Evolutionary conservation across 305 asterid species (phyloP), one percentile per base, ranked within the genome.

Genomic region (Striga hermonthica): DNA sequence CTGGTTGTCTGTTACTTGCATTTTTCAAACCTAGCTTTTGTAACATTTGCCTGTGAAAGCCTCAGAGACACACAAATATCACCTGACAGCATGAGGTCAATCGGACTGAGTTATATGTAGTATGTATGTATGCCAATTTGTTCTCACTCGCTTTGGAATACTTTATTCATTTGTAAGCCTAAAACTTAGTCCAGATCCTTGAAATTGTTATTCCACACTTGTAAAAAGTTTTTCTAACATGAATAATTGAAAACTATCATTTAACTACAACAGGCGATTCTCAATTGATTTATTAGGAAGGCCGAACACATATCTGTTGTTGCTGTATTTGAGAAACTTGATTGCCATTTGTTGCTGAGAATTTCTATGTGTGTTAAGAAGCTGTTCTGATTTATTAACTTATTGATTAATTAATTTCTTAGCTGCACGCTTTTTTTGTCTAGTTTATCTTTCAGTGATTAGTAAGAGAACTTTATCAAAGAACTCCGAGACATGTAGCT

Each of bases 121-220:
- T n/a, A n/a, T n/a, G n/a, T n/a, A n/a, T n/a, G n/a, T n/a, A n/a
- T 39, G 38, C 36, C 64, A 53, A 53, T 72, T 66, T 59, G 44
- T 57, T 35, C 39, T 59, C 37, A n/a, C 12, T 44, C 36, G 34
- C 52, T 67, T 65, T 31, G 64, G 37, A 53, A 28, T 48, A 31
- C 35, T 5, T 45, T 34, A 38, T 22, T n/a, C 22, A 9, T 6
- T 44, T 64, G 12, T 67, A 36, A 36, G 60, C 22, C n/a, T 40
- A 22, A 57, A 53, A 10, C 9, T 40, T 37, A 52, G 12, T 55
- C 61, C 43, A 72, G 12, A 7, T 57, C 39, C 43, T 22, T 64
- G 38, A 34, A 35, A 64, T 11, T 14, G 62, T 9, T 64, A 44
- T 55, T 36, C 7, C 10, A 57, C 22, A 47, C 36, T 4, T 67